Percentiles rank a stretch among this genome's conserved stretches.
phyloP scores from a whole-genome alignment of 164 flowering plant genomes.

The Houttuynia cordata region DNA sequence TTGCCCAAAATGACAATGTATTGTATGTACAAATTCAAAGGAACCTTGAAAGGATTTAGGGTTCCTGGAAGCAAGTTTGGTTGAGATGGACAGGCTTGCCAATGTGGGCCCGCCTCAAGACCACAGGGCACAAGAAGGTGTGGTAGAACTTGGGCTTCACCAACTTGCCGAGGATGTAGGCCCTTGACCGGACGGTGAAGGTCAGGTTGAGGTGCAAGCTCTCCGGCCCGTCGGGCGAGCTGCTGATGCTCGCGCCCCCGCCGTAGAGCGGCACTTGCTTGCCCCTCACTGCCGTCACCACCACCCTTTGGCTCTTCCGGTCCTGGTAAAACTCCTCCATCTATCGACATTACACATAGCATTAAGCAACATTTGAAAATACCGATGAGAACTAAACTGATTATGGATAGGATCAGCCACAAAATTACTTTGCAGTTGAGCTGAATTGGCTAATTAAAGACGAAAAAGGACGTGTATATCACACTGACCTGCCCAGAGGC shows the following conservation, averaged over 20 bases:
- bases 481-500: constrained; percentile 68
- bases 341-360: constrained; percentile 13
- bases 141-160: constrained; percentile 65
- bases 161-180: constrained; percentile 63
- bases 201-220: constrained; percentile 56
- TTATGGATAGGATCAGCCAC: too few relatives aligned
- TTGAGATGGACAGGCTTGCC: constrained; percentile 34
- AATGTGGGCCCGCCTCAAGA: constrained; percentile 30
- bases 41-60: not conserved
- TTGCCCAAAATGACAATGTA: too few relatives aligned
- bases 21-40: not conserved
- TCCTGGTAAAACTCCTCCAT: constrained; percentile 52
- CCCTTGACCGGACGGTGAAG: constrained; percentile 55
- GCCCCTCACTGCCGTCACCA: constrained; percentile 32
- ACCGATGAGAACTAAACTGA: too few relatives aligned
- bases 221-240: constrained; percentile 10
- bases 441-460: not conserved
- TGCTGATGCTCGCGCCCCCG: constrained; percentile 27
- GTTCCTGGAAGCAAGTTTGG: constrained; percentile 20
- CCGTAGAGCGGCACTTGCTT: constrained; percentile 74
- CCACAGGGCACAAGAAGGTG: constrained; percentile 40
- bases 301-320: constrained; percentile 42
- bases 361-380: not conserved
- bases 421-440: too few relatives aligned
- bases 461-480: not conserved